A percentile compares a stretch with the other conserved stretches of the same genome.
Evolutionary conservation across 2,329 filamentous ascomycete species (phyloP).

Genomic region (Penicillium sp.): DNA sequence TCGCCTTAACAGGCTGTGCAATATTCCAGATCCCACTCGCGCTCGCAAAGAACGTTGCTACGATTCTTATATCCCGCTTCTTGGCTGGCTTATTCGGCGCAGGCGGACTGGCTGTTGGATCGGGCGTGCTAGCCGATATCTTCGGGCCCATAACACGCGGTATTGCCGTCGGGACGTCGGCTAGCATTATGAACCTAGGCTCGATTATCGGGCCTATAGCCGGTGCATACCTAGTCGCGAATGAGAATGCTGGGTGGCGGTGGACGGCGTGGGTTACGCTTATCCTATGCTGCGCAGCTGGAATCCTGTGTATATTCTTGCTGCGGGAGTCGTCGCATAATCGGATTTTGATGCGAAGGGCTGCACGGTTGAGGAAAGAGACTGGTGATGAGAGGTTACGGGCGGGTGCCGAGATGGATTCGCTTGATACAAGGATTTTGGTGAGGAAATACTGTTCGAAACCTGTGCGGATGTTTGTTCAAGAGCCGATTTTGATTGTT

Average conservation of each 20-base stretch:
- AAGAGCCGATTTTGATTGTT: slow-evolving; percentile 48
- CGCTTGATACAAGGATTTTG: slow-evolving; percentile 34
- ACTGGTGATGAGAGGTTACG: slow-evolving; percentile 47
- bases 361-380: slow-evolving; percentile 45
- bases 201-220: slow-evolving; percentile 50
- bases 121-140: slow-evolving; percentile 49
- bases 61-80: slow-evolving; percentile 55
- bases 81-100: slow-evolving; percentile 52
- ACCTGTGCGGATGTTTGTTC: slow-evolving; percentile 44
- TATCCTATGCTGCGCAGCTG: slow-evolving; percentile 47
- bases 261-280: slow-evolving; percentile 57
- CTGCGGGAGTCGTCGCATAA: slow-evolving; percentile 52
- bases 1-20: slow-evolving; percentile 48
- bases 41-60: slow-evolving; percentile 51
- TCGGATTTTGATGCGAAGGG: slow-evolving; percentile 48
- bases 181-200: slow-evolving; percentile 48
- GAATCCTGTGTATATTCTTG: slow-evolving; percentile 41
- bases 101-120: slow-evolving; percentile 50
- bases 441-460: slow-evolving; percentile 42
- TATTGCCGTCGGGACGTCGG: slow-evolving; percentile 44
- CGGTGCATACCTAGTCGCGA: slow-evolving; percentile 50
- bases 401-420: slow-evolving; percentile 42
- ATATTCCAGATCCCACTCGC: slow-evolving; percentile 57
- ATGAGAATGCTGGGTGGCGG: slow-evolving; percentile 50
- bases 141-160: slow-evolving; percentile 47